Base-by-base conservation (phyloP, 208 protist species). In the Trypanosoma theileri region DNA sequence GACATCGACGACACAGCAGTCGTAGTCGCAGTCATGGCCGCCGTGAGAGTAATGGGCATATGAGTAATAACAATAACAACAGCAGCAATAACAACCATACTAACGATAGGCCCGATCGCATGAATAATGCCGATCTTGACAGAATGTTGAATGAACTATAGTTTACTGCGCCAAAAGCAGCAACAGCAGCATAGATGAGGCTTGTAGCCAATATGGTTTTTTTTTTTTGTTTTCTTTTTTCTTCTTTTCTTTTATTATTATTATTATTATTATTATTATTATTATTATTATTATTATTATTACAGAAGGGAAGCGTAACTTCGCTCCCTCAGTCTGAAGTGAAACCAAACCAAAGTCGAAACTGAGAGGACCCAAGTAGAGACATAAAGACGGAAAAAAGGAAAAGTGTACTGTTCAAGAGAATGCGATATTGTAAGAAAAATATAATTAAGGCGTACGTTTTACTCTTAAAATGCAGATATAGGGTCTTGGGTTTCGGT, bases 1-100 rank as follows among this genome's bases (percentile, higher is more conserved):
- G 65, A 42, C 68, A 71, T 44, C 72, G 67, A 22, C 80, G 69
- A 35, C 66, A 78, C 41, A 71, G 71, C 26, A 63, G 63, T 46
- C 52, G 55, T 66, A 73, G 75, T 42, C 65, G 69, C 56, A 73
- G 66, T 42, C 65, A 71, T 50, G 70, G 66, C 45, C 63, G 28
- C 28, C 28, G 6, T 35, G 28, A 35, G 28, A 35, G 28, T 35
- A 8, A 35, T 35, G 28, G 4, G 28, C 1, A 35, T 35, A 6
- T 35, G 28, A 35, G 59, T 24, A 65, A 65, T 24, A 65, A 71
- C 0, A 71, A 44, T 31, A 45, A 50, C 31, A 66, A 71, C 44
- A 69, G 31, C 19, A 57, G 66, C 21, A 53, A 40, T 26, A 26
- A 9, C 21, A 61, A 59, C 17, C 0, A 11, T 41, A 17, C n/a